phyloP scores from a whole-genome alignment of 202 grass and related monocot genomes.

The Eragrostis tef region DNA sequence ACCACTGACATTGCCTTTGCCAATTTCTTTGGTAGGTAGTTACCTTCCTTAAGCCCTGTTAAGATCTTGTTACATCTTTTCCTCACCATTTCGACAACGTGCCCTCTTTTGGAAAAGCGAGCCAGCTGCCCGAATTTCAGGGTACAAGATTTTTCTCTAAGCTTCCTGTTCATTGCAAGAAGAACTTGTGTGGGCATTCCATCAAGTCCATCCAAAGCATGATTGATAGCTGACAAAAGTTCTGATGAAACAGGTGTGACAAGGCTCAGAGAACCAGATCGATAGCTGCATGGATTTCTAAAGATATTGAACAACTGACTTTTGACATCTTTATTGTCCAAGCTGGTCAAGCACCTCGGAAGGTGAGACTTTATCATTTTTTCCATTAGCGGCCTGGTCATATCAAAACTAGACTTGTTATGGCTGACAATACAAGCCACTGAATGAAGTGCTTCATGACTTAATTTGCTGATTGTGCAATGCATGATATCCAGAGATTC shows the following conservation, averaged over 20 bases:
- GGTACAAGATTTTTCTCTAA: constrained; percentile 34
- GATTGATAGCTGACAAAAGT: constrained; percentile 48
- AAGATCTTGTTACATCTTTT: constrained; percentile 44
- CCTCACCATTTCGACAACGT: constrained; percentile 34
- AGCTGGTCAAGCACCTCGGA: constrained; percentile 35
- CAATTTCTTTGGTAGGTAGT: constrained; percentile 49
- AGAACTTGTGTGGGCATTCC: constrained; percentile 49
- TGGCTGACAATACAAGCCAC: constrained; percentile 42
- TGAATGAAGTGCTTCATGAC: constrained; percentile 42
- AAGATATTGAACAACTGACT: constrained; percentile 42
- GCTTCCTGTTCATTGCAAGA: constrained; percentile 54
- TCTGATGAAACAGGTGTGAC: constrained; percentile 32
- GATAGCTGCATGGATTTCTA: constrained; percentile 40
- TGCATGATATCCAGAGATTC: constrained; percentile 42
- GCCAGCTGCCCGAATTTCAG: constrained; percentile 36
- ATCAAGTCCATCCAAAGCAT: constrained; percentile 48
- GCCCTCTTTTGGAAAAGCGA: constrained; percentile 20
- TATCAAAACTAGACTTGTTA: constrained; percentile 16
- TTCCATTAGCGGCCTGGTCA: constrained; percentile 37
- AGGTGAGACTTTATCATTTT: constrained; percentile 46
- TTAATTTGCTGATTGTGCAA: constrained; percentile 41
- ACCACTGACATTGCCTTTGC: constrained; percentile 57
- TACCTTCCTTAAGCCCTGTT: constrained; percentile 39
- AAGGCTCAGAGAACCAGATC: constrained; percentile 33
- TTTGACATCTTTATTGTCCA: constrained; percentile 18